A percentile compares a stretch with the other conserved stretches of the same genome.
These are phyloP conservation scores for Orbilia blumenaviensis DNA, from an alignment of 2,329 filamentous ascomycete genomes.

Conservation along the genomic window DNA sequence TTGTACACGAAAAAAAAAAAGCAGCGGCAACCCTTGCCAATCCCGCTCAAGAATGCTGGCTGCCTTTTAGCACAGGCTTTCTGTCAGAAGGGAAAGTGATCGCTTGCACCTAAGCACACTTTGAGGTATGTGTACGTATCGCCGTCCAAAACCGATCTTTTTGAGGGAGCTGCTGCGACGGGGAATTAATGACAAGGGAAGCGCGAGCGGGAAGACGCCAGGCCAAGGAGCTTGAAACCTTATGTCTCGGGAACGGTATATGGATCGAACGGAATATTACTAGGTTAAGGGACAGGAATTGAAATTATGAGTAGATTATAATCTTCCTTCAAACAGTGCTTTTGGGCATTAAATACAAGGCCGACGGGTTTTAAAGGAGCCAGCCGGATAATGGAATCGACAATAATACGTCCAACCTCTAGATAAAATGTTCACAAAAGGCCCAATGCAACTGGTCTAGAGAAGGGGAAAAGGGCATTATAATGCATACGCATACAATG, in stretches of 20 bases:
- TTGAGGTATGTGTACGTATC: background rate
- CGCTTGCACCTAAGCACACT: background rate
- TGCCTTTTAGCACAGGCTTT: constrained; percentile 15
- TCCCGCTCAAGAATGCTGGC: constrained; percentile 27
- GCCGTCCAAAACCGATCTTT: background rate
- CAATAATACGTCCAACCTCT: too few species aligned
- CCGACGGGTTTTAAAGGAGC: too few species aligned
- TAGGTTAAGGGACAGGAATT: background rate
- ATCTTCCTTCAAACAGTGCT: background rate
- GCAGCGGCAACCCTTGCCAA: background rate
- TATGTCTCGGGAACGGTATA: background rate
- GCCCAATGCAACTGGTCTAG: background rate
- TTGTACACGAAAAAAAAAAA: background rate
- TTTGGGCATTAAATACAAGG: too few species aligned
- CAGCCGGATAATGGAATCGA: too few species aligned
- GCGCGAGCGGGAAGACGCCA: background rate
- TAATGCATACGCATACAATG: background rate
- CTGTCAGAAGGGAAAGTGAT: constrained; percentile 46
- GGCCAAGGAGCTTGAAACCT: background rate
- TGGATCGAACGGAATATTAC: background rate
- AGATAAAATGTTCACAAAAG: background rate
- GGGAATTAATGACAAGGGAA: constrained; percentile 29
- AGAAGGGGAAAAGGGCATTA: background rate
- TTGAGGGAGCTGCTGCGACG: constrained; percentile 32
- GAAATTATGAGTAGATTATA: background rate